These are phyloP conservation scores for Cyclotella choctawhatcheeana DNA, from an alignment of 108 stramenopile genomes.

Conservation along the genomic window DNA sequence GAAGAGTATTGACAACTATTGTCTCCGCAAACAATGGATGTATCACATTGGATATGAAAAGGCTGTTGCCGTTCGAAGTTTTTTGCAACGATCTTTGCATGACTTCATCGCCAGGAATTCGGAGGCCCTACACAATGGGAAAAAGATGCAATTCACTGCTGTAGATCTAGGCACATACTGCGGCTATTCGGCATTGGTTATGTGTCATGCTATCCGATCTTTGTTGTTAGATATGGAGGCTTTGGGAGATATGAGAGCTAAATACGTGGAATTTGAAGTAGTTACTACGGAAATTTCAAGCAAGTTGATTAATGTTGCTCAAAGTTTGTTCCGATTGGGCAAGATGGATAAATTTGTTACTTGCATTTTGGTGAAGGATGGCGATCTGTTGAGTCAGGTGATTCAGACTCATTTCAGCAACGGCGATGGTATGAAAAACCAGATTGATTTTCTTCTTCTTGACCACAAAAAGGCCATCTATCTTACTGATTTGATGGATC, in stretches of 20 bases:
- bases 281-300: constrained; percentile 40
- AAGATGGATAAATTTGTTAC: constrained; percentile 40
- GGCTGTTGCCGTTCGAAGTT: constrained; percentile 50
- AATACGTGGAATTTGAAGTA: constrained; percentile 30
- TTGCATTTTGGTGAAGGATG: constrained; percentile 35
- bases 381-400: constrained; percentile 1
- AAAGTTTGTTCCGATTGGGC: constrained; percentile 33
- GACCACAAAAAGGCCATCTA: constrained; percentile 91
- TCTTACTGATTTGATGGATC: constrained; percentile 65
- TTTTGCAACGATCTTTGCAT: constrained; percentile 30
- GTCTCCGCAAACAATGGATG: constrained; percentile 87
- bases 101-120: constrained; percentile 12
- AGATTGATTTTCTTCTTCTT: constrained; percentile 78
- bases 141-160: constrained; percentile 34
- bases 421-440: background rate
- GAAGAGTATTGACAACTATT: constrained; percentile 72
- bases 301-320: constrained; percentile 36
- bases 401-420: constrained; percentile 4
- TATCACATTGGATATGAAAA: constrained; percentile 90
- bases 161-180: constrained; percentile 91
- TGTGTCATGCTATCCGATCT: constrained; percentile 42
- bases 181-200: constrained; percentile 78
- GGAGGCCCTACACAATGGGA: background rate
- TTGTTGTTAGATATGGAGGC: background rate
- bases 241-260: background rate